A percentile compares a stretch with the other conserved stretches of the same genome.
phyloP scores from a whole-genome alignment of 306 rosid species.

The Herpetospermum pedunculosum region DNA sequence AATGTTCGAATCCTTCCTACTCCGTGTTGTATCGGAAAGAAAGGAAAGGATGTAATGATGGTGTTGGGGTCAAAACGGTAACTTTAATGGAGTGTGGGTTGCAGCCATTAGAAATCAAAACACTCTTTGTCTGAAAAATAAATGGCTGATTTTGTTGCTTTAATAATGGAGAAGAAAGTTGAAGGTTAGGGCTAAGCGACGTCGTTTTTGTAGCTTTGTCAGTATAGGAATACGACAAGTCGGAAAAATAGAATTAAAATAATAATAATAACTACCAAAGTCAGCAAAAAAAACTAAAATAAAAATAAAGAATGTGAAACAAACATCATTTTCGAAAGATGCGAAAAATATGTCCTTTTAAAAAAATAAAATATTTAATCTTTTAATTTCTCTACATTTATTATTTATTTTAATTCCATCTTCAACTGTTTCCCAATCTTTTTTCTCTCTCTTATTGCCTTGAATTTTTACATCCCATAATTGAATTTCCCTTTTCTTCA shows the following conservation, averaged over 20 bases:
- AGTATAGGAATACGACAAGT: neutral
- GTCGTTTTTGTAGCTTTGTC: neutral
- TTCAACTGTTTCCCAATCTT: neutral
- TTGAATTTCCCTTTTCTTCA: neutral
- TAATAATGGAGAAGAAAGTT: neutral
- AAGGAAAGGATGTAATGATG: neutral
- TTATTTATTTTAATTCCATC: neutral
- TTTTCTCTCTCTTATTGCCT: neutral
- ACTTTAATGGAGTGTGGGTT: constrained; percentile 2
- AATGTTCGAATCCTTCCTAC: no score
- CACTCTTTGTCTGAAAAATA: neutral
- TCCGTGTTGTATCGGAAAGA: no score
- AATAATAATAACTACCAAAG: neutral
- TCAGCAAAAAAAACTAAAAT: neutral
- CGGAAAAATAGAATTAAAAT: neutral
- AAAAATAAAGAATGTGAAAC: neutral
- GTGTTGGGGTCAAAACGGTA: constrained; percentile 7
- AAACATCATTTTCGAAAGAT: neutral
- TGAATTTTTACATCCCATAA: neutral
- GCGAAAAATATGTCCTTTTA: neutral
- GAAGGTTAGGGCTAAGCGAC: neutral
- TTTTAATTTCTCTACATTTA: neutral
- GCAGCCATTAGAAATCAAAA: neutral
- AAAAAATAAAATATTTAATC: neutral
- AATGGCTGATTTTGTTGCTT: neutral